These are phyloP conservation scores for Paramecium biaurelia DNA, from an alignment of 73 alveolate genomes.

Conservation along the genomic window DNA sequence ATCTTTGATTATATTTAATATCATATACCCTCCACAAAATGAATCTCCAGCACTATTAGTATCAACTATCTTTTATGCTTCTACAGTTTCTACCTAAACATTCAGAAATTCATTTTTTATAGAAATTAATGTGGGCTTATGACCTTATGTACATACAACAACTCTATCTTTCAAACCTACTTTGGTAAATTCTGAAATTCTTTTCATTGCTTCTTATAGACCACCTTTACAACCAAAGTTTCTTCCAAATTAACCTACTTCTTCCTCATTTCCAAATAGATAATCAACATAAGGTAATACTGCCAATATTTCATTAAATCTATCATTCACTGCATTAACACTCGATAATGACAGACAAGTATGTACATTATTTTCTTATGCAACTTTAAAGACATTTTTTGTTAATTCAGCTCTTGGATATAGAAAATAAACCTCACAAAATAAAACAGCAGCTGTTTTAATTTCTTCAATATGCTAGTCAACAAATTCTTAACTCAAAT, in stretches of 20 bases:
- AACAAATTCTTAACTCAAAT: conserved; percentile 1
- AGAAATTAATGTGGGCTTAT: conserved; percentile 76
- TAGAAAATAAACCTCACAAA: conserved; percentile 30
- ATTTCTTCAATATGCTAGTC: not conserved
- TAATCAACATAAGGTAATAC: conserved; percentile 69
- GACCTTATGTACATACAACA: conserved; percentile 80
- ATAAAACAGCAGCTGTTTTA: not conserved
- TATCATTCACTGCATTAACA: conserved; percentile 40
- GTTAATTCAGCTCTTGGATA: conserved; percentile 42
- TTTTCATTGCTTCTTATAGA: conserved; percentile 61
- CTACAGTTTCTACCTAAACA: conserved; percentile 55
- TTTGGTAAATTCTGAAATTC: conserved; percentile 54
- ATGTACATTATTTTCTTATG: conserved; percentile 18
- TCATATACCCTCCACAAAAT: conserved; percentile 87
- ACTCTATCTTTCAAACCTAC: conserved; percentile 64
- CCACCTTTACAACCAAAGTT: conserved; percentile 66
- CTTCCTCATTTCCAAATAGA: conserved; percentile 86
- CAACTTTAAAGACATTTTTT: not conserved
- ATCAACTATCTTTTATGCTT: conserved; percentile 77
- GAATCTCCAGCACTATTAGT: conserved; percentile 98
- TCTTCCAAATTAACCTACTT: conserved; percentile 72
- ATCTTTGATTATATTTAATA: conserved; percentile 17
- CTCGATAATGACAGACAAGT: conserved; percentile 27
- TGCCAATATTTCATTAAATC: conserved; percentile 56
- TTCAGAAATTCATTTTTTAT: conserved; percentile 44